These are phyloP conservation scores for Tricholomella constricta DNA, from an alignment of 768 basidiomycete genomes.

Conservation along the genomic window DNA sequence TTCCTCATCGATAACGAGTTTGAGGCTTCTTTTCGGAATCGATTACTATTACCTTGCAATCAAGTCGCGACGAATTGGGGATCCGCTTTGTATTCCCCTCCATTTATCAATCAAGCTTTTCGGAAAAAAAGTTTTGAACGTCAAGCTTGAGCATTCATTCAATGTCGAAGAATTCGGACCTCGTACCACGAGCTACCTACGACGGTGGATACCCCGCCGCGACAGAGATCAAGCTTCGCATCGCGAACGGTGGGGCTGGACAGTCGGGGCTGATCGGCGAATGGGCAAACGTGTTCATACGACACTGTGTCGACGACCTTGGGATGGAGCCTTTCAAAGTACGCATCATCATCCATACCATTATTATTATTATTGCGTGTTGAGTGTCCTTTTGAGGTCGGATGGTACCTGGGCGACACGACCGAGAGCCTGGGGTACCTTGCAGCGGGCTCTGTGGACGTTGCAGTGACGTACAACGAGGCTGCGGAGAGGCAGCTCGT, in stretches of 20 bases:
- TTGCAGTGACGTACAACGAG: conserved; percentile 55
- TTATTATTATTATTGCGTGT: background rate
- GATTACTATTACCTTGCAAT: too few species aligned
- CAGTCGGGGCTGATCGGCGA: conserved; percentile 22
- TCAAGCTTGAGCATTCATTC: background rate
- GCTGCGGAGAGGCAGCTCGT: conserved; percentile 47
- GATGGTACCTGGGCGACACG: conserved; percentile 59
- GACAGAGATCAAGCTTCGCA: conserved; percentile 14
- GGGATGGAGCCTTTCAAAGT: conserved; percentile 13
- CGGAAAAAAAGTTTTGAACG: too few species aligned
- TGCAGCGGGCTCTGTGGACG: conserved; percentile 42
- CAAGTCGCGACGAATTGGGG: background rate
- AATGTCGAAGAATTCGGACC: background rate
- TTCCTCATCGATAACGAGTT: too few species aligned
- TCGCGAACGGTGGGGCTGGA: conserved; percentile 21
- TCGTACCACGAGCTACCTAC: conserved; percentile 14
- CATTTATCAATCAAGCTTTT: background rate
- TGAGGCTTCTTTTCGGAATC: too few species aligned
- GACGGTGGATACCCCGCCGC: conserved; percentile 16
- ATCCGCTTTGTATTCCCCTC: background rate
- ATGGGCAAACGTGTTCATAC: conserved; percentile 20
- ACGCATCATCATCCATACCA: background rate
- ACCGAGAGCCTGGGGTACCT: conserved; percentile 50
- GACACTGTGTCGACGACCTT: conserved; percentile 13
- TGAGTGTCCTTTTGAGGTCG: conserved; percentile 48